These are phyloP conservation scores for Acacia concinna DNA, from an alignment of 331 rosid species.

Conservation along the genomic window DNA sequence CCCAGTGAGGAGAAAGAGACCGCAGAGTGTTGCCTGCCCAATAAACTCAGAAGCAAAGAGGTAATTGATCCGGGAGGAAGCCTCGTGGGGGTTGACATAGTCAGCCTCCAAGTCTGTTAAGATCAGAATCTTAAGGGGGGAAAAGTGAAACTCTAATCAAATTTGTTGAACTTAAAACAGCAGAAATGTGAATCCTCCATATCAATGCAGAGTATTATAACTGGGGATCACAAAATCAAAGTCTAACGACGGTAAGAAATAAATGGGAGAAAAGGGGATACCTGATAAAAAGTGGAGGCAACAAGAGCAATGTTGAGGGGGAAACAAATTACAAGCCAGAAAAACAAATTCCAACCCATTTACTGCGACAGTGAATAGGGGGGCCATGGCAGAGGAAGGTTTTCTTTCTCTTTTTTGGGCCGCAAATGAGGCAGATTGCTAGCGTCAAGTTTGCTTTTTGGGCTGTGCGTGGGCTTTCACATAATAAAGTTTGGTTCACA, in stretches of 20 bases:
- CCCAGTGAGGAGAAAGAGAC: constrained; percentile 67
- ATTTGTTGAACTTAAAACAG: neutral
- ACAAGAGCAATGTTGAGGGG: constrained; percentile 64
- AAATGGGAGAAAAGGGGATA: neutral
- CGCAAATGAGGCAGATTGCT: neutral
- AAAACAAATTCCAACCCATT: constrained; percentile 62
- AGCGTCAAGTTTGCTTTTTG: too few species aligned
- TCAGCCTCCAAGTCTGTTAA: constrained; percentile 90
- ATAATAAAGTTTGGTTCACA: too few species aligned
- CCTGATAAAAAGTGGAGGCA: constrained; percentile 78
- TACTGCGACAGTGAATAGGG: neutral
- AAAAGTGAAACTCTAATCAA: neutral
- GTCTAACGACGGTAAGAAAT: neutral
- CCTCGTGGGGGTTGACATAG: constrained; percentile 75
- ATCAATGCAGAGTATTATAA: neutral
- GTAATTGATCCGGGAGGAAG: constrained; percentile 75
- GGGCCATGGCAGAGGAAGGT: neutral
- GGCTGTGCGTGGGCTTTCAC: too few species aligned
- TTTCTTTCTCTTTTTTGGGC: neutral
- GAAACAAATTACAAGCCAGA: constrained; percentile 64
- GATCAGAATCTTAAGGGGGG: constrained; percentile 61
- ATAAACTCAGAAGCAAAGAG: constrained; percentile 67
- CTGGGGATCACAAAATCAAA: neutral
- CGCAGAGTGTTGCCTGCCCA: constrained; percentile 66
- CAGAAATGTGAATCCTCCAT: neutral